Evolutionary conservation across 495 filamentous ascomycete genomes (phyloP), one percentile per base, ranked within the genome.

Genomic region (Extremus antarcticus): DNA sequence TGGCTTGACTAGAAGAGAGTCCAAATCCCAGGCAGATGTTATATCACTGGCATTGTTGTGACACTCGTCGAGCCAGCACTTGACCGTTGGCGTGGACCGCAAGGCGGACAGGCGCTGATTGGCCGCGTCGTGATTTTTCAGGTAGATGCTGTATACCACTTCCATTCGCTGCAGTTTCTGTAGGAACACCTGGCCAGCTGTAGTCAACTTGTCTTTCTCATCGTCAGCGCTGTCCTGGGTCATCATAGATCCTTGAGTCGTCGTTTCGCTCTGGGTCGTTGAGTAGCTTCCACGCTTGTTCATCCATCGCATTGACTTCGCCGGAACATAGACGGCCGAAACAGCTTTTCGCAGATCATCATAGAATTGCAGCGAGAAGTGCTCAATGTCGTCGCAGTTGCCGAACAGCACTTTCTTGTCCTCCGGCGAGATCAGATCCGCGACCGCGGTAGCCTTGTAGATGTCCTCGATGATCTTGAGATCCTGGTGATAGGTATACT

Each of bases 381-480:
- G 76, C 54, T 88, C 84, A 59, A 97, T 82, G 58, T 94, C 80
- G 56, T 89, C 85, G 1, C 85, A 88, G 63, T 97, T 98, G 48
- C 85, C 81, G 65, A 98, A 98, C 19, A 98, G 78, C 16, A 83
- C 76, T 66, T 87, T 92, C 55, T 92, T 81, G 54, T 95, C 94
- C 45, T 90, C 85, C 17, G 75, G 66, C 23, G 84, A 87, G n/a
- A 96, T 76, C 50, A 87, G 79, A 19, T 88, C 78, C 17, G 88
- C 83, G 57, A 85, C 85, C 0, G 88, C 88, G 0, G 92, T 96
- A n/a, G 85, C 88, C 68, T 90, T 94, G 74, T 96, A 98, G 43
- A 97, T 95, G 62, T 95, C 88, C 63, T 94, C 87, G 4, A 94
- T 83, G 39, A 98, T 88, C 62, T 86, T 94, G 88, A 98, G 91